Evolutionary conservation across 2,329 filamentous ascomycete species (phyloP), one percentile per base, ranked within the genome.

Genomic region (Pseudohalonectria lignicola): DNA sequence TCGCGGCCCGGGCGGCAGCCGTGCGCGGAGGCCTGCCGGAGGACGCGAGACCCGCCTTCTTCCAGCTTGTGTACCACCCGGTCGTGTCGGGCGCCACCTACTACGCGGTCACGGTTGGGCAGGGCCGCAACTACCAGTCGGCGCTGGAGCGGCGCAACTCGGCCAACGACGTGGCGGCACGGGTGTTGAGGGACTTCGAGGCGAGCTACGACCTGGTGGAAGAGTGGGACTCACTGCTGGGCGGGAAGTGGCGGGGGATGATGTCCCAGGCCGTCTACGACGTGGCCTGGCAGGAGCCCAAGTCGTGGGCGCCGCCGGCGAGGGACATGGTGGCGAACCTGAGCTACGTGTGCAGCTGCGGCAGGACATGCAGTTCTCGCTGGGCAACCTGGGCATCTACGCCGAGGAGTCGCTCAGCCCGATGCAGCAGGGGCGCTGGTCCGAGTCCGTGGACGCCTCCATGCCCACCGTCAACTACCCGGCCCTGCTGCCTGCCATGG

Each of bases 231-330:
- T 54, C 57, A 10, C 55, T 81, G 12, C 56, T 79, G 1, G 63
- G 63, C 41, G 76, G 78, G 1, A 80, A 80, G 54, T 79, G 76
- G 76, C 66, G 62, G 46, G 63, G 72, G 50, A 75, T 80, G 52
- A 64, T 79, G 52, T 26, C 23, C 12, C 23, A 26, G 23, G 8
- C 23, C 23, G 23, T 26, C 23, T 26, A 26, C 23, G 23, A 26
- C 23, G 64, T 61, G 33, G 66, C 67, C 53, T 73, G 78, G 79
- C 80, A 85, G 55, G 79, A 85, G 52, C 77, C 81, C 1, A 26
- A 26, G 23, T 26, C 23, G 8, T 26, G 23, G 23, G 23, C 23
- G 8, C 23, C 23, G 23, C 23, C 23, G 8, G 23, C 23, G 8
- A 7, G 23, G 23, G 23, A 84, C 48, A 69, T 69, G 0, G 65